Conservation (phyloP, 257 asterid genomes). For the Przewalskia tangutica region DNA sequence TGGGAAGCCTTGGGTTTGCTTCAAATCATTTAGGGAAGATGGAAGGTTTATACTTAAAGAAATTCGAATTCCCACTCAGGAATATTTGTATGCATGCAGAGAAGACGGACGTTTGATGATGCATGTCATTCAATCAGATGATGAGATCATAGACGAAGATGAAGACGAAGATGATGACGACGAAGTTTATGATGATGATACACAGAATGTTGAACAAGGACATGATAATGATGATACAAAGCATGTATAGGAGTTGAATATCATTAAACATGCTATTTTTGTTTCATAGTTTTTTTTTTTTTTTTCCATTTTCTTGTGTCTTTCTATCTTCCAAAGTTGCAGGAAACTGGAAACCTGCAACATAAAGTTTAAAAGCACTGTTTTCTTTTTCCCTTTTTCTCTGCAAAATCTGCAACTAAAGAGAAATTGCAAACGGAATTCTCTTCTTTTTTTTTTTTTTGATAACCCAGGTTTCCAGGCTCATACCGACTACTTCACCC, state of each 20-base stretch:
- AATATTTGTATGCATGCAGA: constrained; percentile 61
- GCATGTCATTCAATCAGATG: constrained; percentile 50
- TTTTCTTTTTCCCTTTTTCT: not conserved
- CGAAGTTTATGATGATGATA: not conserved
- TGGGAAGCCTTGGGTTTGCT: constrained; percentile 65
- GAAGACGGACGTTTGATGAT: constrained; percentile 69
- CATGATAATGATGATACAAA: constrained; percentile 6
- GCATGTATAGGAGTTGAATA: constrained; percentile 5
- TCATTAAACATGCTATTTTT: not conserved
- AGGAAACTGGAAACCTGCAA: not conserved
- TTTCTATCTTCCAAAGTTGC: not conserved
- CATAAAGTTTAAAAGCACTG: not conserved
- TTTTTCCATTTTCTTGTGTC: not conserved
- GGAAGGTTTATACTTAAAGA: constrained; percentile 75
- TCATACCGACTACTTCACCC: too few species aligned
- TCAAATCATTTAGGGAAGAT: constrained; percentile 46
- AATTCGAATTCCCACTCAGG: constrained; percentile 60
- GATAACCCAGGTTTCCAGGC: too few species aligned
- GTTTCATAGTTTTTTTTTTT: not conserved
- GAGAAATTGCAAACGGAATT: not conserved
- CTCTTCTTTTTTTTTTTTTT: too few species aligned
- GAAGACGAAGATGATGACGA: not conserved
- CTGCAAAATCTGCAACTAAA: not conserved
- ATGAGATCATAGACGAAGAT: constrained; percentile 34
- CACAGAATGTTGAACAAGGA: not conserved